phyloP scores from a whole-genome alignment of 345 rosid genomes.

The Anastatica hierochuntica region DNA sequence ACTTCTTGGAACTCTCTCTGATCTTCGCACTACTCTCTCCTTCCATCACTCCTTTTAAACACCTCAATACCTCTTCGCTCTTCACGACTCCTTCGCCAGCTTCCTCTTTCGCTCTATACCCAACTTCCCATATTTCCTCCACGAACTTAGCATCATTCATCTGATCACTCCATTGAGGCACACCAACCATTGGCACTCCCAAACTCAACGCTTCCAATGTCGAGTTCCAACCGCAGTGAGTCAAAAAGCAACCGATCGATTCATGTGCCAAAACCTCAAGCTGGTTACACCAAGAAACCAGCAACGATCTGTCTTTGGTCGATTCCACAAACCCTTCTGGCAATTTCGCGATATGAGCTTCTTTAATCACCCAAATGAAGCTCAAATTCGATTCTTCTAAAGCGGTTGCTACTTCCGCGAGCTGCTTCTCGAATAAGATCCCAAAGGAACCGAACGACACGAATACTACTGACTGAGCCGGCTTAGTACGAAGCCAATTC shows the following conservation, averaged over 20 bases:
- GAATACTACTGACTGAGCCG: conserved; percentile 36
- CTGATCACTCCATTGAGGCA: conserved; percentile 70
- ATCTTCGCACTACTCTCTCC: conserved; percentile 41
- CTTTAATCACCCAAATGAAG: conserved; percentile 64
- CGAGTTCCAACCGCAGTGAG: conserved; percentile 78
- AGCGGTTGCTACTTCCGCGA: conserved; percentile 40
- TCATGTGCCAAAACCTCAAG: conserved; percentile 45
- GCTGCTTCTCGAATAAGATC: conserved; percentile 33
- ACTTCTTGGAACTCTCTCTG: conserved; percentile 34
- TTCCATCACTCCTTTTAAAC: conserved; percentile 53
- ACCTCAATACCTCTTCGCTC: conserved; percentile 36
- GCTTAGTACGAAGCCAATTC: conserved; percentile 51
- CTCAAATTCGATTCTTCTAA: conserved; percentile 36
- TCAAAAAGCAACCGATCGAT: conserved; percentile 50
- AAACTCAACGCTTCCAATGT: conserved; percentile 60
- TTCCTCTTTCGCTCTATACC: conserved; percentile 45
- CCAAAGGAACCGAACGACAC: conserved; percentile 73
- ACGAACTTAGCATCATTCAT: conserved; percentile 48
- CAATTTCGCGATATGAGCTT: conserved; percentile 36
- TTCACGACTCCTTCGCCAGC: conserved; percentile 47
- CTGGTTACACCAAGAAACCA: conserved; percentile 61
- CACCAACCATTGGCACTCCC: conserved; percentile 56
- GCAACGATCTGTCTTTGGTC: conserved; percentile 31
- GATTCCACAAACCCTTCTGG: conserved; percentile 43
- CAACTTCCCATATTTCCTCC: conserved; percentile 57